These are phyloP conservation scores for Podospora tetraspora DNA, from an alignment of 495 filamentous ascomycete genomes.

Conservation along the genomic window DNA sequence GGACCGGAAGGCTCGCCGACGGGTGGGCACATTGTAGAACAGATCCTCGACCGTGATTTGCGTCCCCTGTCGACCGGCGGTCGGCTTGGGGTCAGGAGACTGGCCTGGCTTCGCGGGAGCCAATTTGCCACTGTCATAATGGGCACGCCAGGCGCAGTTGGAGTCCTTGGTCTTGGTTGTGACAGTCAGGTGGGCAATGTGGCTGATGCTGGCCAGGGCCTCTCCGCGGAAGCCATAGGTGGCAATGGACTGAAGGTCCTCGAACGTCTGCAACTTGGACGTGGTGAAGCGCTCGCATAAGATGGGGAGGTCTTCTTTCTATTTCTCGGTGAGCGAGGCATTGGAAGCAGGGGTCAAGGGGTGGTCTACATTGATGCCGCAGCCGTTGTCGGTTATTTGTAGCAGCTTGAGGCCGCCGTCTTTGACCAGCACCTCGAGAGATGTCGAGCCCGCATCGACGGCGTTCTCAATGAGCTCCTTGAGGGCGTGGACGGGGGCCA, in stretches of 20 bases:
- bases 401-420: constrained; percentile 95
- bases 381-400: constrained; percentile 97
- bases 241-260: constrained; percentile 84
- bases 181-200: constrained; percentile 92
- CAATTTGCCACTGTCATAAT: constrained; percentile 80
- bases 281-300: constrained; percentile 97
- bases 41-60: constrained; percentile 97
- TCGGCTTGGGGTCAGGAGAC: constrained; percentile 78
- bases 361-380: constrained; percentile 81
- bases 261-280: constrained; percentile 90
- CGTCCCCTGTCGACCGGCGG: constrained; percentile 87
- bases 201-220: constrained; percentile 95
- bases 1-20: constrained; percentile 85
- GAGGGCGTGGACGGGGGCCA: constrained; percentile 91
- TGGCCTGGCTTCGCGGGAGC: constrained; percentile 88
- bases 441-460: constrained; percentile 92
- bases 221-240: constrained; percentile 98
- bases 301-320: constrained; percentile 89
- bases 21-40: constrained; percentile 91
- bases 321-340: constrained; percentile 19
- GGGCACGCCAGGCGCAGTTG: constrained; percentile 80
- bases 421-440: constrained; percentile 85
- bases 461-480: constrained; percentile 98
- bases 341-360: background rate
- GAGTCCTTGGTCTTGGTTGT: constrained; percentile 91